phyloP scores from a whole-genome alignment of 2,329 filamentous ascomycete species.

The Chaetomiaceae sp. region DNA sequence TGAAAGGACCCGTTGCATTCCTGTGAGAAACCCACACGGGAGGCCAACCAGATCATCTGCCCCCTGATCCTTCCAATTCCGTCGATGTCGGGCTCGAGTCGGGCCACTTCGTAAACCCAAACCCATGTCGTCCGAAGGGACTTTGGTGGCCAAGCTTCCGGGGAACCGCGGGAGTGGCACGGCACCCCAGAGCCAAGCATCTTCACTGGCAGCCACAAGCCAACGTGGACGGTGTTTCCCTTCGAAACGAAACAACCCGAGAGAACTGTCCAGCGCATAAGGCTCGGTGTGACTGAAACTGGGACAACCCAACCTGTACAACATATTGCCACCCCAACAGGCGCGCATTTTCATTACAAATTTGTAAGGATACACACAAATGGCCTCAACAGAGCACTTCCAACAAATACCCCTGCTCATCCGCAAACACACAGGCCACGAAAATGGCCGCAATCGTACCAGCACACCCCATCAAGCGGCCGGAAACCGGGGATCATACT shows the following conservation, averaged over 20 bases:
- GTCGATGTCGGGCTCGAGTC: no score
- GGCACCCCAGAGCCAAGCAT: background rate
- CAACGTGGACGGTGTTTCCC: no score
- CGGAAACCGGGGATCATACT: slow-evolving; percentile 27
- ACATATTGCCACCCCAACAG: no score
- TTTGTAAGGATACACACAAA: no score
- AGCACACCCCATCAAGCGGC: slow-evolving; percentile 8
- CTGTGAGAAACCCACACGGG: background rate
- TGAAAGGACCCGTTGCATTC: background rate
- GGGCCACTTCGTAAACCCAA: no score
- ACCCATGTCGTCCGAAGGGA: background rate
- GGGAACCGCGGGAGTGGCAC: slow-evolving; percentile 3
- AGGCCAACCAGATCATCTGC: background rate
- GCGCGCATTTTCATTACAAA: no score
- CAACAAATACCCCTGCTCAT: background rate
- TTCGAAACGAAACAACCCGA: background rate
- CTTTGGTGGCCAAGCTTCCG: slow-evolving; percentile 1
- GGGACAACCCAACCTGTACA: no score
- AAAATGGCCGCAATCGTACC: background rate
- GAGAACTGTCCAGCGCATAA: no score
- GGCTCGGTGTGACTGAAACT: no score
- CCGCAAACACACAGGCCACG: background rate
- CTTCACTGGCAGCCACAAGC: background rate
- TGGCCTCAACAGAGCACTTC: background rate
- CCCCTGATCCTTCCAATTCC: no score